A percentile compares a stretch with the other conserved stretches of the same genome.
Evolutionary conservation across 257 asterid species (phyloP).

Genomic region (Gentiana dahurica): DNA sequence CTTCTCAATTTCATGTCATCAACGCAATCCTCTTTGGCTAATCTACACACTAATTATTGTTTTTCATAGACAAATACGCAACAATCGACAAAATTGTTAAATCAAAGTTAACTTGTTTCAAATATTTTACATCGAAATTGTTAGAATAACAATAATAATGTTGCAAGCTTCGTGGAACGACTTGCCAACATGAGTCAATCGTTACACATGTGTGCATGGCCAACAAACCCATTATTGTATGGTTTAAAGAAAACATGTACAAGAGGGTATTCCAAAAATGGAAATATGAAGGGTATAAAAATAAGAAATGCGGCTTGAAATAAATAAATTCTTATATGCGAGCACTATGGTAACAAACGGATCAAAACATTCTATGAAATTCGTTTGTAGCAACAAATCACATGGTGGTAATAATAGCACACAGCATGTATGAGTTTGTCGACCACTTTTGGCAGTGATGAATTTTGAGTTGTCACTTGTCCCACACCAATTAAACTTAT

Average conservation of each 20-base stretch:
- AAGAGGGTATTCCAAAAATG: conserved; percentile 21
- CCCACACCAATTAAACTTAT: too few relatives aligned
- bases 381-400: conserved; percentile 36
- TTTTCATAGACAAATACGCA: conserved; percentile 1
- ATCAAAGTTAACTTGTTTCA: neutral
- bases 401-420: conserved; percentile 21
- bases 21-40: too few relatives aligned
- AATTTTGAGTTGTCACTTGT: conserved; percentile 9
- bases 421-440: conserved; percentile 40
- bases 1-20: too few relatives aligned
- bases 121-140: conserved; percentile 4
- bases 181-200: conserved; percentile 2
- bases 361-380: conserved; percentile 23
- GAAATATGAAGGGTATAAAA: conserved; percentile 15
- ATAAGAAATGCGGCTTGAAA: conserved; percentile 10
- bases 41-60: neutral
- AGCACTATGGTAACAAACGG: conserved; percentile 11
- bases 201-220: conserved; percentile 5
- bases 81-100: conserved; percentile 10
- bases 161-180: conserved; percentile 7
- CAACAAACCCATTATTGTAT: conserved; percentile 4
- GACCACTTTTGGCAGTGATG: conserved; percentile 42
- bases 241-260: conserved; percentile 7
- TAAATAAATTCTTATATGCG: neutral
- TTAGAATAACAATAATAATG: conserved; percentile 18